phyloP scores from a whole-genome alignment of 225 moss, liverwort and hornwort species.

The Takakia lepidozioides region DNA sequence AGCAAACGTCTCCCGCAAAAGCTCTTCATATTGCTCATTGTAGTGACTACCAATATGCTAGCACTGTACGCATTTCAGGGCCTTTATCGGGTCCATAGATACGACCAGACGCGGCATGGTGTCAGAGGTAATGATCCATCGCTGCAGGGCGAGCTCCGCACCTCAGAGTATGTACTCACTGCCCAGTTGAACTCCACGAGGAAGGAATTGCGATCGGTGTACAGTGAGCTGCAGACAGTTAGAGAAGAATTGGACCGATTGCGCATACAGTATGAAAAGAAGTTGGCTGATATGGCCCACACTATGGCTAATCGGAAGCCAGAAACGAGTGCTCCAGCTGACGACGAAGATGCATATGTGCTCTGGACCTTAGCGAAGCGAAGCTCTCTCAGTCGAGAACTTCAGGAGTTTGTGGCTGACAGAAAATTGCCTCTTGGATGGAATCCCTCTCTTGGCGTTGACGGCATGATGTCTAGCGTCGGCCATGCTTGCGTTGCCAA shows the following conservation, averaged over 20 bases:
- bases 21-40: constrained; percentile 10
- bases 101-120: not conserved
- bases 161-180: constrained; percentile 11
- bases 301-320: constrained; percentile 6
- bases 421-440: constrained; percentile 69
- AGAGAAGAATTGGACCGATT: constrained; percentile 11
- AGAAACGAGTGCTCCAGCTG: not conserved
- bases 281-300: constrained; percentile 5
- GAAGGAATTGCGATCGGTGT: constrained; percentile 18
- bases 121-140: too few relatives aligned
- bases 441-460: constrained; percentile 69
- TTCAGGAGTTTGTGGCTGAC: constrained; percentile 50
- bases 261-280: constrained; percentile 9
- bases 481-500: constrained; percentile 73
- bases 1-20: constrained; percentile 23
- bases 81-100: constrained; percentile 8
- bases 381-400: constrained; percentile 28
- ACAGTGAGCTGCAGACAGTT: constrained; percentile 13
- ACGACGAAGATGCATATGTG: constrained; percentile 28
- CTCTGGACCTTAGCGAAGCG: constrained; percentile 38
- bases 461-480: constrained; percentile 44
- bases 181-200: constrained; percentile 8
- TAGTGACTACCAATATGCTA: constrained; percentile 20
- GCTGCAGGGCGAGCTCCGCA: constrained; percentile 3
- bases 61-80: constrained; percentile 27